Conservation (phyloP, 73 alveolate species). For the Urostyla sp. region DNA sequence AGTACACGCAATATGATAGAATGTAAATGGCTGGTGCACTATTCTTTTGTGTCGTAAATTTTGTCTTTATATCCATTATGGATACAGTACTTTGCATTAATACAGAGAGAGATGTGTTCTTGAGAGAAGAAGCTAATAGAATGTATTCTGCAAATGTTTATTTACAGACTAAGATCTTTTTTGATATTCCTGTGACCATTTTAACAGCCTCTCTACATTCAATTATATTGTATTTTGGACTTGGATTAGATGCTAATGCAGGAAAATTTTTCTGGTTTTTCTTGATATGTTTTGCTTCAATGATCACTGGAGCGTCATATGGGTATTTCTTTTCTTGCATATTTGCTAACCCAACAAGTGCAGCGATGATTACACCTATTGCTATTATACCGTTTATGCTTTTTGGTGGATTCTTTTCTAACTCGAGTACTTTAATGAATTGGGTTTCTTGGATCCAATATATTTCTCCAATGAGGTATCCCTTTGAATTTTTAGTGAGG, state of each 20-base stretch:
- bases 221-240: conserved; percentile 32
- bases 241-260: conserved; percentile 34
- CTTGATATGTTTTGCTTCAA: neutral
- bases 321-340: conserved; percentile 73
- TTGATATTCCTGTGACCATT: conserved; percentile 66
- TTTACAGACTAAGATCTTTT: conserved; percentile 62
- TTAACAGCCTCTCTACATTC: conserved; percentile 6
- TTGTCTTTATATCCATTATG: conserved; percentile 57
- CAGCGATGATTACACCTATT: conserved; percentile 60
- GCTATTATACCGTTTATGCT: conserved; percentile 70
- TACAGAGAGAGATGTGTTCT: conserved; percentile 73
- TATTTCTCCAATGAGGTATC: conserved; percentile 79
- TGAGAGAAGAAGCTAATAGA: conserved; percentile 73
- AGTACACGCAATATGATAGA: conserved; percentile 42
- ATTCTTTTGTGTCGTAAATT: conserved; percentile 62
- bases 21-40: conserved; percentile 62
- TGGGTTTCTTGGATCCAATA: conserved; percentile 83
- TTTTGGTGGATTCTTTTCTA: conserved; percentile 75
- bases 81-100: conserved; percentile 63
- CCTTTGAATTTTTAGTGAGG: conserved; percentile 68
- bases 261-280: conserved; percentile 25
- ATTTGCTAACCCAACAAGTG: conserved; percentile 57
- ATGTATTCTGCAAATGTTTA: conserved; percentile 68
- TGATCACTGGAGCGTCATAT: conserved; percentile 45
- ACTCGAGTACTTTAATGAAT: conserved; percentile 45